A percentile compares a stretch with the other conserved stretches of the same genome.
phyloP scores from a whole-genome alignment of 1,284 basidiomycete species.

The Ustilago esculenta region DNA sequence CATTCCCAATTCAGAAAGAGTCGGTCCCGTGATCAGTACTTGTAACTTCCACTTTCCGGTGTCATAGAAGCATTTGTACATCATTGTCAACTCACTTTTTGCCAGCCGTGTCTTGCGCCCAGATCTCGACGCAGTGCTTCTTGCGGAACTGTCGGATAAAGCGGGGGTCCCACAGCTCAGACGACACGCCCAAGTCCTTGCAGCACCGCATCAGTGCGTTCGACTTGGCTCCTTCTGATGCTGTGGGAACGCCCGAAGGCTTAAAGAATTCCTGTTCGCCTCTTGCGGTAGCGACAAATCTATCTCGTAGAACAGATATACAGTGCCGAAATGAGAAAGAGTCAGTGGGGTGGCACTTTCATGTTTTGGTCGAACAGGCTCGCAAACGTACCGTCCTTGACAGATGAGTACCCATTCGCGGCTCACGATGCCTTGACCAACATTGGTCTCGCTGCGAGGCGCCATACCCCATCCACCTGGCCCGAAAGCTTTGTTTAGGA shows the following conservation, averaged over 20 bases:
- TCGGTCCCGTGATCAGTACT: too few species aligned
- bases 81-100: slow-evolving; percentile 77
- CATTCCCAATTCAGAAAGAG: slow-evolving; percentile 23
- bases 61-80: too few species aligned
- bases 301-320: too few species aligned
- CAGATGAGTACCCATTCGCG: slow-evolving; percentile 95
- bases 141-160: slow-evolving; percentile 94
- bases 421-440: slow-evolving; percentile 80
- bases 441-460: slow-evolving; percentile 87
- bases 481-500: slow-evolving; percentile 92
- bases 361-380: too few species aligned
- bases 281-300: slow-evolving; percentile 84
- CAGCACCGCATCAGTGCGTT: slow-evolving; percentile 98
- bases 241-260: slow-evolving; percentile 87
- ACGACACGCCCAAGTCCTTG: slow-evolving; percentile 95
- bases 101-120: slow-evolving; percentile 75
- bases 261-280: slow-evolving; percentile 99
- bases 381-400: slow-evolving; percentile 73
- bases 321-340: too few species aligned
- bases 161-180: slow-evolving; percentile 95
- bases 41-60: too few species aligned
- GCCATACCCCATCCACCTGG: slow-evolving; percentile 97
- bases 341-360: too few species aligned
- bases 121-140: slow-evolving; percentile 85
- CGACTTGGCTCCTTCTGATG: slow-evolving; percentile 93